Evolutionary conservation across 352 stramenopile genomes (phyloP).

Genomic region (Phytophthora fragariae): DNA sequence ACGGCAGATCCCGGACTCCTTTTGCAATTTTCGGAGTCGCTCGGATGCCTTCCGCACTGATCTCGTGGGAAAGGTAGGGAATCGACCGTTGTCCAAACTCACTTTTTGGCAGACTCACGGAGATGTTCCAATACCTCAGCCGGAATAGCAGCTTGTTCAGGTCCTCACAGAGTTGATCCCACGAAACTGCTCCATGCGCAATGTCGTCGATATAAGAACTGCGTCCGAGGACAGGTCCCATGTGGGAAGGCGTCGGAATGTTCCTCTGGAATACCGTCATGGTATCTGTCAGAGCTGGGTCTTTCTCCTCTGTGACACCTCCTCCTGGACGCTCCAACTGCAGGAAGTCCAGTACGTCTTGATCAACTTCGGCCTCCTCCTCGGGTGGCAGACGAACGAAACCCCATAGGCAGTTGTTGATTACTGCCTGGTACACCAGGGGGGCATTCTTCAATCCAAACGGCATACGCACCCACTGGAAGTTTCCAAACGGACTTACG

Average conservation of each 20-base stretch:
- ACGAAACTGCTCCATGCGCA: not conserved
- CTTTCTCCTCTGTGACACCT: too few relatives aligned
- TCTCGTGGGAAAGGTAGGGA: too few relatives aligned
- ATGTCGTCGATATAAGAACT: conserved; percentile 19
- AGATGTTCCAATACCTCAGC: conserved; percentile 5
- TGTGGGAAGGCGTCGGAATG: not conserved
- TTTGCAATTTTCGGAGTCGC: too few relatives aligned
- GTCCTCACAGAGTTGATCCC: conserved; percentile 2
- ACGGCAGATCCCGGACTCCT: too few relatives aligned
- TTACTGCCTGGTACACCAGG: conserved; percentile 14
- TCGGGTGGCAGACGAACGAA: conserved; percentile 7
- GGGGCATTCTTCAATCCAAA: conserved; percentile 36
- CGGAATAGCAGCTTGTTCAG: not conserved
- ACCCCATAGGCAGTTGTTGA: conserved; percentile 31
- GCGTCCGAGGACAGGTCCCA: conserved; percentile 7
- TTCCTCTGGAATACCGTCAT: conserved; percentile 2
- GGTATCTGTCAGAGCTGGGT: not conserved
- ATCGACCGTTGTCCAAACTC: not conserved
- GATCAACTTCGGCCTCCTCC: not conserved
- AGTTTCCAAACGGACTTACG: conserved; percentile 34
- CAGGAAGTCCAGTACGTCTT: not conserved
- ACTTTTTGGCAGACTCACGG: conserved; percentile 11
- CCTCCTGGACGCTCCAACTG: too few relatives aligned
- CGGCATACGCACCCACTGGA: conserved; percentile 17
- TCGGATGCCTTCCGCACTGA: too few relatives aligned